Base-by-base conservation (phyloP, 352 stramenopile genomes). In the Phytophthora capsici region DNA sequence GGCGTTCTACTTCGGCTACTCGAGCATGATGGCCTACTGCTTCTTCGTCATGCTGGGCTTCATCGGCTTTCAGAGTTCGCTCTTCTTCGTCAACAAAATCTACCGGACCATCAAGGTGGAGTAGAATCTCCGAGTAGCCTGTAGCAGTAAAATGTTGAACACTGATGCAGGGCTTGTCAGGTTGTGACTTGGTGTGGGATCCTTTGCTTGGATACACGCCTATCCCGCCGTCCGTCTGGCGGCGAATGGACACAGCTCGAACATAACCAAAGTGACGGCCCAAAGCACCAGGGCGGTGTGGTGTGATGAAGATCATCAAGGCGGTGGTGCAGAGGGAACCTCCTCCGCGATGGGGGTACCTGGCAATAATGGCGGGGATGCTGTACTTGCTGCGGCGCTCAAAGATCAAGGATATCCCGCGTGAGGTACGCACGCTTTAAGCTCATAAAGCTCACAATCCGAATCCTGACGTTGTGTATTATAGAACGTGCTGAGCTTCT, bases 1-100 rank as follows among this genome's bases (percentile, higher is more conserved):
- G 3, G 96, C 91, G 23, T 99, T 99, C 72, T 99, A 97, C 86
- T 99, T 99, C 78, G 97, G 96, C 56, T 99, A 99, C 88, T 98
- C 98, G 84, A 84, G 90, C 32, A 92, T 99, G 65, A 92, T 99
- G 60, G 96, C 92, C 6, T 98, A 98, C 79, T 97, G 88, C 37
- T 98, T 99, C 71, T 98, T 98, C 69, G 85, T 99, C 49, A 99
- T 99, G 95, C 80, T 99, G 44, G 96, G 96, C 67, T 97, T 94
- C 73, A 89, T 98, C 57, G 96, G 96, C 47, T 99, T 99, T 78
- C 91, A 96, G 59, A 96, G 92, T 71, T 98, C 95, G 69, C 89
- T 99, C 45, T 61, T 93, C 45, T 99, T 99, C 78, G 95, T 98
- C 26, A 95, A 90, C 72, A 98, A 98, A 81, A 99, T 99, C 69